Base-by-base conservation (phyloP, 208 protist genomes). In the Blechomonas ayalai region DNA sequence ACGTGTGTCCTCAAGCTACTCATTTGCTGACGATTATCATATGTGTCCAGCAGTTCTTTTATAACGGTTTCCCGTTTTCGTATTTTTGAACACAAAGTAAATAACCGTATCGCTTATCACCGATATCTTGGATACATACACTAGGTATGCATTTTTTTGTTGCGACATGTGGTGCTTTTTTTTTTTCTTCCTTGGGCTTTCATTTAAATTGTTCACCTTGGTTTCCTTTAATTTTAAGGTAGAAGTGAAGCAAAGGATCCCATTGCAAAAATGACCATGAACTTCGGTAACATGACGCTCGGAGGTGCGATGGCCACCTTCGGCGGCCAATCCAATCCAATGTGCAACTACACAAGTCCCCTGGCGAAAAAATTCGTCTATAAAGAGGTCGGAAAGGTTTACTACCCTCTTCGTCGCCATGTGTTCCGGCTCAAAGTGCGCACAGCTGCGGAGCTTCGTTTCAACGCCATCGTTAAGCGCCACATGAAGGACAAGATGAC, bases 251-350 rank as follows among this genome's bases (percentile, higher is more conserved):
- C 24, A n/a, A n/a, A n/a, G n/a, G n/a, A n/a, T n/a, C n/a, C n/a
- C n/a, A n/a, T n/a, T n/a, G n/a, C n/a, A n/a, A 82, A 74, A 53
- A 84, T 86, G 82, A 90, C 82, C 26, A 86, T 90, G 82, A 90
- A 84, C 58, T 90, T 90, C 59, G 82, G 74, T 38, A 84, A 86
- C 37, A 74, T 77, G 65, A 83, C 72, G 57, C 74, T 92, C 34
- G 69, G 71, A 38, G 83, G 78, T 46, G 78, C 77, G 43, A 73
- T 82, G 62, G 83, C 83, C 55, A 92, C 78, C 60, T 92, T 92
- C 59, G 83, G 83, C 35, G 83, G 83, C 64, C 79, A 88, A 58
- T 73, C 74, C 28, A 88, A 81, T 51, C 83, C 83, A 8, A 82
- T 86, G 69, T 84, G 75, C 55, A 92, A 92, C 58, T 92, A 92